Evolutionary conservation across 139 green algal genomes (phyloP), one percentile per base, ranked within the genome.

Genomic region (Penium margaritaceum): DNA sequence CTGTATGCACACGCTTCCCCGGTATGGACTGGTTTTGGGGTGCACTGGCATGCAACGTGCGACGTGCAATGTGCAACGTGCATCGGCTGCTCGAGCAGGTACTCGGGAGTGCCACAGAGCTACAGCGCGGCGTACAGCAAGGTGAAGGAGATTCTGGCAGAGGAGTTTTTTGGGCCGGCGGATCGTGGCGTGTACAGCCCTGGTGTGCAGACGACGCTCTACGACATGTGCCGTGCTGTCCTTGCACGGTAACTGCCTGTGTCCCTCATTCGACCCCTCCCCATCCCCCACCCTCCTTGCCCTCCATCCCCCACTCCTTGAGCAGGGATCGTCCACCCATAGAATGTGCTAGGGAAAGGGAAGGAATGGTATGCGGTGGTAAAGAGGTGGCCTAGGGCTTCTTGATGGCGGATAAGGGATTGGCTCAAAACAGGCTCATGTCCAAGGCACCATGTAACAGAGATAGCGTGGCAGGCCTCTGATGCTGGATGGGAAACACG

Each of bases 121-220:
- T 71, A 61, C 33, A 43, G 24, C 7, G 14, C 54, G 21, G 70
- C 70, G 21, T 80, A 70, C 67, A 14, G 15, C 15, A 6, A 14
- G 2, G 65, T 80, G 17, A 76, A 76, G 58, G 44, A 43, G 15
- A 30, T 55, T 34, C 57, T 87, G 19, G 81, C 72, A 37, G 75
- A 83, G 19, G 82, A 75, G 4, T 96, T 97, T 64, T 96, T 88
- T 74, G 94, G 93, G 0, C 87, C 90, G 1, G 63, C 91, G 12
- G 70, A 86, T 35, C 72, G 72, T 1, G 93, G 93, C 39, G 86
- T 97, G 2, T 97, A 91, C 87, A 88, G 67, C 27, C 91, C 93
- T 3, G 88, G 75, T 27, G 90, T 98, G 70, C 93, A 98, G 83
- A 91, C 83, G 79, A 98, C 93, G 3, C 81, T 97, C 47, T 91